Percentiles rank a stretch among this genome's conserved stretches.
Conservation (phyloP, 495 filamentous ascomycete species). For the Xylaria acuta region DNA sequence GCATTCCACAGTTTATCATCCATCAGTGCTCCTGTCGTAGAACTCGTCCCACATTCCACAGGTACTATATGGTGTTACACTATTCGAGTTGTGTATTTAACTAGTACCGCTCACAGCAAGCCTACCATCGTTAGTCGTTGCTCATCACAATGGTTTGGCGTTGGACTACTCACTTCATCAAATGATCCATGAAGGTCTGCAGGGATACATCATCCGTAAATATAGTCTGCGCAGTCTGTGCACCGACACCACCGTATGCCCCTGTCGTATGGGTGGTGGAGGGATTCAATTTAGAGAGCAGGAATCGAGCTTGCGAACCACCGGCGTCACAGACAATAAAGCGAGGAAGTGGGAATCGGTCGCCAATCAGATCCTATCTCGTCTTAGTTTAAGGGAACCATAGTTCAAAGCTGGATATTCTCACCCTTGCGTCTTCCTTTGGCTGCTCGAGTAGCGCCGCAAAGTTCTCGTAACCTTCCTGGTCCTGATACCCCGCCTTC, state of each 20-base stretch:
- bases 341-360: slow-evolving; percentile 95
- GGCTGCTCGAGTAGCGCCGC: slow-evolving; percentile 85
- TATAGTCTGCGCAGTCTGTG: slow-evolving; percentile 94
- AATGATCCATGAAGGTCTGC: slow-evolving; percentile 98
- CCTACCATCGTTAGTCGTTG: slow-evolving; percentile 39
- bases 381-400: slow-evolving; percentile 25
- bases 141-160: not conserved
- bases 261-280: slow-evolving; percentile 97
- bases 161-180: slow-evolving; percentile 85
- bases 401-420: slow-evolving; percentile 33
- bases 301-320: slow-evolving; percentile 96
- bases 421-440: slow-evolving; percentile 96
- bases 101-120: slow-evolving; percentile 65
- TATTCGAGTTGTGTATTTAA: slow-evolving; percentile 34
- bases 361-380: slow-evolving; percentile 89
- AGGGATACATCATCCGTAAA: slow-evolving; percentile 99
- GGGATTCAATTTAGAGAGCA: slow-evolving; percentile 97
- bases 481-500: slow-evolving; percentile 97
- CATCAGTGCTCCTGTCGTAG: slow-evolving; percentile 1
- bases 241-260: slow-evolving; percentile 82
- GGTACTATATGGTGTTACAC: not conserved
- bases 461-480: slow-evolving; percentile 98
- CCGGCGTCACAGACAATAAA: slow-evolving; percentile 99
- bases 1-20: slow-evolving; percentile 13
- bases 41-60: slow-evolving; percentile 3